Evolutionary conservation across 2,329 filamentous ascomycete species (phyloP).

Genomic region (Fusarium protoensiforme): DNA sequence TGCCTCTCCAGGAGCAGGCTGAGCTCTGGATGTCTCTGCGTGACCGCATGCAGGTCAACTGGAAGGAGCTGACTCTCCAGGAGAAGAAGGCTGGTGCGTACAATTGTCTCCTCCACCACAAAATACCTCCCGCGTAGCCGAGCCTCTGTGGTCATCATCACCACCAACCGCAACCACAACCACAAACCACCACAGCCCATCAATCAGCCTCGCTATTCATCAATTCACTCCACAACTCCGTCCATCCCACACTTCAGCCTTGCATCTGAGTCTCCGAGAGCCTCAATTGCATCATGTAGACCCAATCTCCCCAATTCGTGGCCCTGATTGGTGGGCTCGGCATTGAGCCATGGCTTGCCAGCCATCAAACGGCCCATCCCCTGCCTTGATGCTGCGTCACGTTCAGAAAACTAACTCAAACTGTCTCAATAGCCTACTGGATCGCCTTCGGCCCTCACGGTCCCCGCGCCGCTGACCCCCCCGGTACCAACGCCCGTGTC

Average conservation of each 20-base stretch:
- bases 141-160: conserved; percentile 24
- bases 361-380: conserved; percentile 24
- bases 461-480: conserved; percentile 83
- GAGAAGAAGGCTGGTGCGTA: conserved; percentile 99
- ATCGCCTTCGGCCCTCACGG: conserved; percentile 98
- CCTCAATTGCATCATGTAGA: conserved; percentile 43
- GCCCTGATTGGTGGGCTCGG: conserved; percentile 35
- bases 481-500: conserved; percentile 86
- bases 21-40: conserved; percentile 98
- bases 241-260: conserved; percentile 30
- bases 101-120: conserved; percentile 30
- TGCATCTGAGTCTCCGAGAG: conserved; percentile 26
- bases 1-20: conserved; percentile 98
- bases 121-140: conserved; percentile 51
- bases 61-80: conserved; percentile 92
- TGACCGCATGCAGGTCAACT: conserved; percentile 98
- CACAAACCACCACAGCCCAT: conserved; percentile 9
- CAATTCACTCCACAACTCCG: conserved; percentile 27
- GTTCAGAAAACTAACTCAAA: conserved; percentile 51
- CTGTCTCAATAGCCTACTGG: conserved; percentile 84
- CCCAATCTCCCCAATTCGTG: conserved; percentile 32
- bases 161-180: conserved; percentile 7
- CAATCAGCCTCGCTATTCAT: conserved; percentile 17
- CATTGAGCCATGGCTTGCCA: conserved; percentile 24
- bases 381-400: conserved; percentile 26